Evolutionary conservation across 768 basidiomycete species (phyloP).

Genomic region (Suillus variegatus): DNA sequence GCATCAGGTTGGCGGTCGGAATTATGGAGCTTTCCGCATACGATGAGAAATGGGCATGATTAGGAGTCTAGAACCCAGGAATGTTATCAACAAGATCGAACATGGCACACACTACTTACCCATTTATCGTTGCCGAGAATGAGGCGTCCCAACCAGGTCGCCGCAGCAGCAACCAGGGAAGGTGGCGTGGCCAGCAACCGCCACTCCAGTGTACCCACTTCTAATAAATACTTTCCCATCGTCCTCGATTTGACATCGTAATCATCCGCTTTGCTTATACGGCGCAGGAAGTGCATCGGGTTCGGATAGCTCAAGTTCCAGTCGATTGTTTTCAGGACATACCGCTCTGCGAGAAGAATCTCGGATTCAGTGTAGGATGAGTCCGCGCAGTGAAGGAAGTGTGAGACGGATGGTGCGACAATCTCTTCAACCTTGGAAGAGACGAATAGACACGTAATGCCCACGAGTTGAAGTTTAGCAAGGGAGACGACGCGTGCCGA

Average conservation of each 20-base stretch:
- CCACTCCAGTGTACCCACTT: conserved; percentile 83
- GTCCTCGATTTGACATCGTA: conserved; percentile 86
- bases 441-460: conserved; percentile 84
- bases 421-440: conserved; percentile 94
- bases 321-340: conserved; percentile 81
- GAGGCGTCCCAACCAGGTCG: conserved; percentile 83
- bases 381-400: conserved; percentile 81
- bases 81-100: conserved; percentile 6
- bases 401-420: conserved; percentile 78
- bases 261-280: conserved; percentile 91
- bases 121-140: conserved; percentile 81
- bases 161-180: conserved; percentile 78
- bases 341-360: conserved; percentile 86
- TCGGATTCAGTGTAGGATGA: conserved; percentile 75
- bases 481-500: conserved; percentile 73
- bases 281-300: conserved; percentile 84
- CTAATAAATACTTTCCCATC: conserved; percentile 88
- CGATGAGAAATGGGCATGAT: conserved; percentile 84
- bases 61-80: conserved; percentile 60
- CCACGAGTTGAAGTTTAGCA: conserved; percentile 88
- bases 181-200: conserved; percentile 74
- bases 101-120: conserved; percentile 54
- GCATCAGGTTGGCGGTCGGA: conserved; percentile 82
- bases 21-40: conserved; percentile 80
- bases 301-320: conserved; percentile 89